phyloP scores from a whole-genome alignment of 75 land plant genomes.

The Larix kaempferi region DNA sequence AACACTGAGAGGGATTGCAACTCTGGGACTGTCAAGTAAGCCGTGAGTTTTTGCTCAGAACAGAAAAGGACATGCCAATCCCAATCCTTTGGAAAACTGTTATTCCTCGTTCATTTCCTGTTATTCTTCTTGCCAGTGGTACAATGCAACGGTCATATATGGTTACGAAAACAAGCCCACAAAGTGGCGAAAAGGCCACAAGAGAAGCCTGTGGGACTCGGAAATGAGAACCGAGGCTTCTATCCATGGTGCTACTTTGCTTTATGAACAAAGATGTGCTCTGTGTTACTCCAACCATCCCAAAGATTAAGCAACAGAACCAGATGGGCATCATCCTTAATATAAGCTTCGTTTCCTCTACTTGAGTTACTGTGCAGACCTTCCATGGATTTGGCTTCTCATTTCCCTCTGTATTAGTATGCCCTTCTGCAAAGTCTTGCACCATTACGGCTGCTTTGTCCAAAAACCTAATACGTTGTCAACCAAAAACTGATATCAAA shows the following conservation, averaged over 20 bases:
- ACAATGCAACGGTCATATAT: constrained; percentile 26
- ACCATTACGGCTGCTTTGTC: too few species aligned
- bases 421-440: too few species aligned
- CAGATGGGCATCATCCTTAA: constrained; percentile 17
- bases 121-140: constrained; percentile 21
- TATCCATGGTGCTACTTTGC: constrained; percentile 43
- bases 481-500: too few species aligned
- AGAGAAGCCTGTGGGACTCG: constrained; percentile 30
- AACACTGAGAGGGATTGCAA: constrained; percentile 32
- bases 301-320: constrained; percentile 7
- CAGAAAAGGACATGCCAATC: constrained; percentile 19
- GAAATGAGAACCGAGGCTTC: constrained; percentile 14
- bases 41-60: constrained; percentile 13
- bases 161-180: constrained; percentile 18
- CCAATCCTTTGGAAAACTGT: constrained; percentile 39
- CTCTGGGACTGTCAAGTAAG: constrained; percentile 21
- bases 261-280: constrained; percentile 33
- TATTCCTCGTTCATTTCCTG: constrained; percentile 21
- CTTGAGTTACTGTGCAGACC: constrained; percentile 24
- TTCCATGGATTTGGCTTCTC: constrained; percentile 18
- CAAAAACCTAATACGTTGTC: too few species aligned
- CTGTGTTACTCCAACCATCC: constrained; percentile 28
- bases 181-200: constrained; percentile 21
- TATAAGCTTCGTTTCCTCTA: constrained; percentile 31
- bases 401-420: too few species aligned